Conservation (phyloP, 75 land plant species). For the Larix kaempferi region DNA sequence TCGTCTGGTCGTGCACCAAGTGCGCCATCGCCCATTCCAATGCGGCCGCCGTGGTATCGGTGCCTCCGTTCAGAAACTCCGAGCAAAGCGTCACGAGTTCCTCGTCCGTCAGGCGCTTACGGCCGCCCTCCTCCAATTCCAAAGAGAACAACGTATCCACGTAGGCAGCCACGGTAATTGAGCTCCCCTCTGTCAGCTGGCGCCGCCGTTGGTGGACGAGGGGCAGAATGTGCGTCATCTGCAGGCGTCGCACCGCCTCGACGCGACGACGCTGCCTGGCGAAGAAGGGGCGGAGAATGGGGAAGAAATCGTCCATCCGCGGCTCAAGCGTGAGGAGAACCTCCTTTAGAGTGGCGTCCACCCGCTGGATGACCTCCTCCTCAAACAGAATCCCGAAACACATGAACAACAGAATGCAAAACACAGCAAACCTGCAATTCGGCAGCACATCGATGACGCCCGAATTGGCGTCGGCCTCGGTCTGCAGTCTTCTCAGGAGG, state of each 20-base stretch:
- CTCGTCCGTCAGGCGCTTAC: slow-evolving; percentile 28
- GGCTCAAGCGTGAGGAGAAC: slow-evolving; percentile 43
- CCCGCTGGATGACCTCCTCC: slow-evolving; percentile 22
- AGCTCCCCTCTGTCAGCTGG: slow-evolving; percentile 30
- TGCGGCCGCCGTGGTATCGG: slow-evolving; percentile 65
- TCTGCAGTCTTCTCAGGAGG: slow-evolving; percentile 34
- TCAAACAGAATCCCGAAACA: slow-evolving; percentile 57
- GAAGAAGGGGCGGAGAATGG: slow-evolving; percentile 34
- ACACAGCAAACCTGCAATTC: slow-evolving; percentile 52
- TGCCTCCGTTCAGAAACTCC: slow-evolving; percentile 71
- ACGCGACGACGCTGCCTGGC: slow-evolving; percentile 30
- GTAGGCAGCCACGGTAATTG: slow-evolving; percentile 26
- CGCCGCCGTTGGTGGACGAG: slow-evolving; percentile 21
- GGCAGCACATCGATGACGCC: slow-evolving; percentile 45
- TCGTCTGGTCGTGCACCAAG: slow-evolving; percentile 39
- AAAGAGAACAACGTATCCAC: slow-evolving; percentile 48
- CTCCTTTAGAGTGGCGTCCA: slow-evolving; percentile 51
- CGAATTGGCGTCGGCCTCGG: slow-evolving; percentile 7
- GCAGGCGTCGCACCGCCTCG: slow-evolving; percentile 27
- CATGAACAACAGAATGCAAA: slow-evolving; percentile 47
- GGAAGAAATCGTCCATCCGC: slow-evolving; percentile 59
- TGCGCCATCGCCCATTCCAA: slow-evolving; percentile 76
- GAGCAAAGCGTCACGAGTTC: slow-evolving; percentile 63
- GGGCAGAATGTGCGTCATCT: slow-evolving; percentile 43
- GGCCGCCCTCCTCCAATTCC: slow-evolving; percentile 27